These are phyloP conservation scores for Termitomyces sp. DNA, from an alignment of 768 basidiomycete genomes.

Conservation along the genomic window DNA sequence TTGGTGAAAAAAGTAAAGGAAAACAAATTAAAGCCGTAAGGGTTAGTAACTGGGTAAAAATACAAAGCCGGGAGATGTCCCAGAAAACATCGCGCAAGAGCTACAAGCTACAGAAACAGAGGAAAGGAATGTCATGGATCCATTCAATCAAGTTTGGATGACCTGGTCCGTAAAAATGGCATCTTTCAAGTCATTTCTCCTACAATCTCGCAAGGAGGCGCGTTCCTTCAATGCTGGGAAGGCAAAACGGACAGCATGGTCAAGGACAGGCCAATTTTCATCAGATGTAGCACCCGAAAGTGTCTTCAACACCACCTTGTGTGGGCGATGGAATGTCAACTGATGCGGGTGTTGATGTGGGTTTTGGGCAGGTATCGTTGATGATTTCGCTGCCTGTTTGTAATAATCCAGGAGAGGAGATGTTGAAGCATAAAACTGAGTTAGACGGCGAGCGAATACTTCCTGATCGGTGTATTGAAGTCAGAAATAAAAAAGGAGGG, in stretches of 20 bases:
- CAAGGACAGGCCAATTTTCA: constrained; percentile 87
- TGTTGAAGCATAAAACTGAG: constrained; percentile 75
- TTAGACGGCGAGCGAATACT: constrained; percentile 70
- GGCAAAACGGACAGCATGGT: constrained; percentile 48
- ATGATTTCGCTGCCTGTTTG: constrained; percentile 20
- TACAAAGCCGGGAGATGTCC: constrained; percentile 5
- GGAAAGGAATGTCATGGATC: neutral
- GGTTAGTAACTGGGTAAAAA: constrained; percentile 7
- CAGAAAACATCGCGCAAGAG: neutral
- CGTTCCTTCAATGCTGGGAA: constrained; percentile 62
- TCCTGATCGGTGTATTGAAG: constrained; percentile 47
- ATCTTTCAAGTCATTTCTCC: constrained; percentile 51
- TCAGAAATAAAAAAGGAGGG: neutral
- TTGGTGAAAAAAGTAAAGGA: constrained; percentile 24
- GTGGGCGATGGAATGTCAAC: constrained; percentile 39
- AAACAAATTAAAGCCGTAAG: neutral
- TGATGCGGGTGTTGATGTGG: constrained; percentile 49
- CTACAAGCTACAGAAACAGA: neutral
- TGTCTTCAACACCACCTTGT: constrained; percentile 50
- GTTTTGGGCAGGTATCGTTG: constrained; percentile 22
- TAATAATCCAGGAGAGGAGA: constrained; percentile 81
- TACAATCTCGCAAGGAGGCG: constrained; percentile 32
- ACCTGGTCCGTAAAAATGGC: constrained; percentile 37
- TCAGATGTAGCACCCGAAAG: constrained; percentile 76
- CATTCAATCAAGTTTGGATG: constrained; percentile 8